Conservation (phyloP, 148 eudicot species). For the Cornus controversa region DNA sequence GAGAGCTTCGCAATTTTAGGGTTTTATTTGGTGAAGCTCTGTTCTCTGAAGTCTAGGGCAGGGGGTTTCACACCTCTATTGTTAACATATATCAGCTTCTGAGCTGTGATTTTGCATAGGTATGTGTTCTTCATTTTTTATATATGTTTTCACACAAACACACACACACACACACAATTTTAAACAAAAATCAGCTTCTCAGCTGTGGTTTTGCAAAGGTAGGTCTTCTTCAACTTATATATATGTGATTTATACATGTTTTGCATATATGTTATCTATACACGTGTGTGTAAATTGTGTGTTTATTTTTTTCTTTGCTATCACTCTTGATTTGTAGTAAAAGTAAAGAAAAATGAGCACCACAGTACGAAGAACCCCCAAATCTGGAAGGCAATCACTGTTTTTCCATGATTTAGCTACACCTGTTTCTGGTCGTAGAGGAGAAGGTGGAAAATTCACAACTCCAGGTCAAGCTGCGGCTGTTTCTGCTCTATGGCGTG, state of each 20-base stretch:
- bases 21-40: too few relatives aligned
- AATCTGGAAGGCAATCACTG: slow-evolving; percentile 73
- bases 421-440: slow-evolving; percentile 71
- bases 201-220: neutral
- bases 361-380: slow-evolving; percentile 59
- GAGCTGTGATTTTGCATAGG: too few relatives aligned
- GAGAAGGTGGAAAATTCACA: slow-evolving; percentile 57
- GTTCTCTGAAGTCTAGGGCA: too few relatives aligned
- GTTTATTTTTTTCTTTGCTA: neutral
- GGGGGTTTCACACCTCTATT: too few relatives aligned
- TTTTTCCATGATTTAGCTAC: slow-evolving; percentile 84
- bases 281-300: neutral
- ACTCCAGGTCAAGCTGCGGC: slow-evolving; percentile 95
- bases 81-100: too few relatives aligned
- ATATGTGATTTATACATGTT: neutral
- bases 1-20: too few relatives aligned
- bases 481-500: slow-evolving; percentile 95
- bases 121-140: too few relatives aligned
- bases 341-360: slow-evolving; percentile 45
- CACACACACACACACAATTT: too few relatives aligned
- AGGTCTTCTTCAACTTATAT: neutral
- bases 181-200: neutral
- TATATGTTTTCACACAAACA: neutral
- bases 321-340: neutral
- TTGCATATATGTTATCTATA: too few relatives aligned